Evolutionary conservation across 2,329 filamentous ascomycete species (phyloP), one percentile per base, ranked within the genome.

Genomic region (Nemania abortiva): DNA sequence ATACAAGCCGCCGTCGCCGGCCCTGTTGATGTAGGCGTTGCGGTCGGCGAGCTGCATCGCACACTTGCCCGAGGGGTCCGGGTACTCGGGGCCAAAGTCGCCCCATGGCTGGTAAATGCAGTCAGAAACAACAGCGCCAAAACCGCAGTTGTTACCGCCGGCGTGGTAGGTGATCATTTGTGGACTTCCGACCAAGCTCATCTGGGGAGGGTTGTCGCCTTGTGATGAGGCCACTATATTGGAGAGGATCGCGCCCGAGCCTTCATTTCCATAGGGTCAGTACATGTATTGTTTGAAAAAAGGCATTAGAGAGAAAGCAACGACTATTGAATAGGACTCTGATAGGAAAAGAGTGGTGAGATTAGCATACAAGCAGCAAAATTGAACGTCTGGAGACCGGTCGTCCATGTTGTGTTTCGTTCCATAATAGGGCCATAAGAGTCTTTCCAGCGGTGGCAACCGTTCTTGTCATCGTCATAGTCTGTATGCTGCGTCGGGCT

Each of bases 381-480:
- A 15, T 65, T 45, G 47, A 68, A 68, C 20, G 37, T 59, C 52
- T 65, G 61, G 59, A 39, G 20, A 39, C 61, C 47, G 1, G 53
- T 65, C 24, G 54, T 65, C 61, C 66, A 68, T 24, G 60, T 63
- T 47, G 42, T 68, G 54, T 68, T 60, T 68, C 61, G 66, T 65
- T 64, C 66, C 54, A 68, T 65, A 27, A 68, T 59, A 65, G 66
- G 66, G 22, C 66, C 66, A 56, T 68, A 65, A 31, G 64, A 66
- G 49, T 66, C 57, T 50, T 65, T 68, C 66, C 66, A 65, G 37
- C 66, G 66, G 60, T 65, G 60, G 55, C 66, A 68, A 37, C 61
- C 60, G 49, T 65, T 47, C n/a, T 68, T 65, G 18, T 68, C 61
- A 27, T 55, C 60, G 27, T 68, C 66, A 65, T 68, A 68, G 54